Percentiles rank a stretch among this genome's conserved stretches.
These are phyloP conservation scores for Eudorina sp. DNA, from an alignment of 139 green algal species.

Conservation along the genomic window DNA sequence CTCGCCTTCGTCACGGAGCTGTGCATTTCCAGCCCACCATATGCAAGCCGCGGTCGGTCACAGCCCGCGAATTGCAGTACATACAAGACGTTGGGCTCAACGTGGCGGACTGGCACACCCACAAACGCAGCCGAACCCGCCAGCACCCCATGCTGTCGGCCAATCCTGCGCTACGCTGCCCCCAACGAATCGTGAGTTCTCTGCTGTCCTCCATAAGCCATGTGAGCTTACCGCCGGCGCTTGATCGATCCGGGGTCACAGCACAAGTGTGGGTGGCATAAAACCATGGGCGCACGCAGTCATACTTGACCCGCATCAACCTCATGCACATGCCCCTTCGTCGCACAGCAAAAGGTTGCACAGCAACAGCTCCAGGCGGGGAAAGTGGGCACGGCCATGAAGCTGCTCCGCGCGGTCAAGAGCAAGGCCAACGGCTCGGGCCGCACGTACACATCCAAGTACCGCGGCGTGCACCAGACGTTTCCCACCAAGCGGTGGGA, in stretches of 20 bases:
- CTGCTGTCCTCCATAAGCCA: no score
- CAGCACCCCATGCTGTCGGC: background rate
- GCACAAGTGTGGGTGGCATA: no score
- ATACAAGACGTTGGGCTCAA: background rate
- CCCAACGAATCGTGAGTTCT: background rate
- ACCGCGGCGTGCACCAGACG: constrained; percentile 91
- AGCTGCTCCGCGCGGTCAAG: constrained; percentile 42
- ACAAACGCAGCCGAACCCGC: background rate
- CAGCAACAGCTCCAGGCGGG: constrained; percentile 2
- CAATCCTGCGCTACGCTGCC: background rate
- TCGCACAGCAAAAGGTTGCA: background rate
- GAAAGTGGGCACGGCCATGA: background rate
- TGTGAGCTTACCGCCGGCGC: no score
- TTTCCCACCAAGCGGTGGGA: constrained; percentile 93
- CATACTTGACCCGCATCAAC: no score
- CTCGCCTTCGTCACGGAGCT: background rate
- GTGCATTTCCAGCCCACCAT: constrained; percentile 37
- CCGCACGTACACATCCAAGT: constrained; percentile 87
- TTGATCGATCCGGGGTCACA: no score
- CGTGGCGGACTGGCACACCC: constrained; percentile 22
- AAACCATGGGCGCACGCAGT: no score
- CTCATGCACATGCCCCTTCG: no score
- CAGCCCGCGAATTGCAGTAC: constrained; percentile 22
- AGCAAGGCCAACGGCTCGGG: constrained; percentile 61
- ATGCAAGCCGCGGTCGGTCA: constrained; percentile 1